A percentile compares a stretch with the other conserved stretches of the same genome.
Evolutionary conservation across 352 stramenopile genomes (phyloP).

Genomic region (Globisporangium paroecandrum): DNA sequence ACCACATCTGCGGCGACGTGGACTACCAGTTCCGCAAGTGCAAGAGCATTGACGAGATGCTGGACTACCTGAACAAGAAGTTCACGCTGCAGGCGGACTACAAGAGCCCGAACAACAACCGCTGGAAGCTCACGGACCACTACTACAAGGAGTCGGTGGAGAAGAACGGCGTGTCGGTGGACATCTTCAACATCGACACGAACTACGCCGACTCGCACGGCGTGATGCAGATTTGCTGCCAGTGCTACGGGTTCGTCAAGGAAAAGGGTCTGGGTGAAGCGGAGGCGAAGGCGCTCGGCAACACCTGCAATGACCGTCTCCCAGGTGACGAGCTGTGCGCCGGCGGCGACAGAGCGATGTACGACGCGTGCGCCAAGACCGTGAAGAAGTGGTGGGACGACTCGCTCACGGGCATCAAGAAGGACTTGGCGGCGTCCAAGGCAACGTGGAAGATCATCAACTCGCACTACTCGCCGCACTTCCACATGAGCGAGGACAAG

Average conservation of each 20-base stretch:
- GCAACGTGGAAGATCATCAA: constrained; percentile 88
- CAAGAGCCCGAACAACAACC: constrained; percentile 74
- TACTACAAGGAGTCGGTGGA: constrained; percentile 83
- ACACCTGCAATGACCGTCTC: constrained; percentile 66
- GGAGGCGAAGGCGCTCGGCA: constrained; percentile 53
- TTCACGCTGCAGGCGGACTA: constrained; percentile 79
- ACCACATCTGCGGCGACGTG: constrained; percentile 84
- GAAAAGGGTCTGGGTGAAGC: constrained; percentile 45
- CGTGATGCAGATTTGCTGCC: constrained; percentile 82
- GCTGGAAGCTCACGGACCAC: constrained; percentile 79
- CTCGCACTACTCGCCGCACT: constrained; percentile 88
- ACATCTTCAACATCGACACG: constrained; percentile 88
- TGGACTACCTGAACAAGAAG: constrained; percentile 82
- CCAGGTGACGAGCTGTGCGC: constrained; percentile 70
- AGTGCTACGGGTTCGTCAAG: constrained; percentile 85
- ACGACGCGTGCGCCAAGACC: constrained; percentile 65
- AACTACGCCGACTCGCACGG: constrained; percentile 85
- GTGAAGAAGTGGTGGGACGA: constrained; percentile 81
- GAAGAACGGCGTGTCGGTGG: constrained; percentile 77
- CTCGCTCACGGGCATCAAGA: constrained; percentile 63
- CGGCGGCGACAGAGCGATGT: constrained; percentile 62
- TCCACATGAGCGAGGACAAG: constrained; percentile 87
- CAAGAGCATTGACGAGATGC: constrained; percentile 60
- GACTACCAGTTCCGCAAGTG: constrained; percentile 86
- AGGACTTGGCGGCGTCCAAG: constrained; percentile 64